Conservation (phyloP, 371 early-diverging fungal genomes). For the Circinella minor region DNA sequence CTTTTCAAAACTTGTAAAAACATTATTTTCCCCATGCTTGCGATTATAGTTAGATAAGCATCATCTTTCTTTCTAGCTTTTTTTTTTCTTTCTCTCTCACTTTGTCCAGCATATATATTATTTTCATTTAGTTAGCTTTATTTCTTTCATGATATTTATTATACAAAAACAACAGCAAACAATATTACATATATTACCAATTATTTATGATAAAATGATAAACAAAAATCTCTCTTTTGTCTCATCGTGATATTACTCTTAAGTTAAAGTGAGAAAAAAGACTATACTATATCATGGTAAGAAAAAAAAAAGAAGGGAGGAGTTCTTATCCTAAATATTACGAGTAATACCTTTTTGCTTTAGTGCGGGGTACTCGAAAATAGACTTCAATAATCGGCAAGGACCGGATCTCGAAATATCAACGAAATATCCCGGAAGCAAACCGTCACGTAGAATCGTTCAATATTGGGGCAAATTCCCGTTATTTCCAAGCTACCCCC, state of each 20-base stretch:
- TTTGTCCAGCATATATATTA: neutral
- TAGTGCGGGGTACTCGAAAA: neutral
- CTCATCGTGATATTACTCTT: no score
- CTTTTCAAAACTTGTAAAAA: constrained; percentile 1
- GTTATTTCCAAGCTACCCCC: constrained; percentile 7
- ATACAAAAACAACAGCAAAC: no score
- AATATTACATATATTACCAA: no score
- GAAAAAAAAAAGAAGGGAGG: neutral
- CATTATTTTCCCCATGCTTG: neutral
- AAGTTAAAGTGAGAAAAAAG: no score
- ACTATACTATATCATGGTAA: no score
- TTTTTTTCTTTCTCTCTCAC: neutral
- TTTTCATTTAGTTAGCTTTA: neutral
- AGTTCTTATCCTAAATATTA: neutral
- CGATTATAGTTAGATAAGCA: constrained; percentile 8
- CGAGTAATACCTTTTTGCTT: neutral
- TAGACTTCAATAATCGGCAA: neutral
- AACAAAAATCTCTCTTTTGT: no score
- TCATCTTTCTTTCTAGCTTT: neutral
- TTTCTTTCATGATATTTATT: neutral
- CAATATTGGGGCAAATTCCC: neutral
- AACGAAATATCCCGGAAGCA: neutral
- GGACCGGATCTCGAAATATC: neutral
- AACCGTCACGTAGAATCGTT: neutral
- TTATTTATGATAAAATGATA: no score